phyloP scores from a whole-genome alignment of 495 filamentous ascomycete genomes.

The Penicillium ochrochloron region DNA sequence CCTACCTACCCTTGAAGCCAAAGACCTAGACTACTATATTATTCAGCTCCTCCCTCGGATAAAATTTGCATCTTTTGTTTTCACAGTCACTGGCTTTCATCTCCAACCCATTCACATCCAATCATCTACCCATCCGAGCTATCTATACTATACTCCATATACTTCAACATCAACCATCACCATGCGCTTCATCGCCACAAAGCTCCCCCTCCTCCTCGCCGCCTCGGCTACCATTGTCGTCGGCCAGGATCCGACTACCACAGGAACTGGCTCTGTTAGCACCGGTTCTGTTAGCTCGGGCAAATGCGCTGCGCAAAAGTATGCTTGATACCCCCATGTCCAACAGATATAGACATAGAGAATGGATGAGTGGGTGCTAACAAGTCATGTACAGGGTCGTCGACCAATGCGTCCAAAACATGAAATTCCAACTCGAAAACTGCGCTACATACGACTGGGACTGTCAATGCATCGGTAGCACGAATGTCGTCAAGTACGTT shows the following conservation, averaged over 20 bases:
- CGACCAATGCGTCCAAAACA: conserved; percentile 9
- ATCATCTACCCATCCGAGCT: neutral
- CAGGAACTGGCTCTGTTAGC: neutral
- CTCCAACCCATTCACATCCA: neutral
- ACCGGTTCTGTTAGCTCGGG: neutral
- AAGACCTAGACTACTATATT: neutral
- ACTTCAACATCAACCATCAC: conserved; percentile 6
- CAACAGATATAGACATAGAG: neutral
- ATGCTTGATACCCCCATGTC: neutral
- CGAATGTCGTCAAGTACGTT: conserved; percentile 11
- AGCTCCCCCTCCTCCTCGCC: conserved; percentile 11
- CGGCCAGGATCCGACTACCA: conserved; percentile 8
- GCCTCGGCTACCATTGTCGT: conserved; percentile 12
- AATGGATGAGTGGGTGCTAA: neutral
- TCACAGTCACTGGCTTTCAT: neutral
- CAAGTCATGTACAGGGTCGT: conserved; percentile 1
- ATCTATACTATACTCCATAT: neutral
- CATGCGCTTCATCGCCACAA: conserved; percentile 9
- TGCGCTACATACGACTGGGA: conserved; percentile 12
- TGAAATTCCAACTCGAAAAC: conserved; percentile 17
- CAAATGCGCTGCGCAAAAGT: conserved; percentile 15
- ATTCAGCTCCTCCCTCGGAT: neutral
- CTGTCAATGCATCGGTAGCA: conserved; percentile 13
- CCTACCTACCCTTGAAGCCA: neutral
- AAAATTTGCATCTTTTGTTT: neutral